Evolutionary conservation across 1,139 yeast genomes (phyloP), one percentile per base, ranked within the genome.

Genomic region (Nakaseomyces delphensis): DNA sequence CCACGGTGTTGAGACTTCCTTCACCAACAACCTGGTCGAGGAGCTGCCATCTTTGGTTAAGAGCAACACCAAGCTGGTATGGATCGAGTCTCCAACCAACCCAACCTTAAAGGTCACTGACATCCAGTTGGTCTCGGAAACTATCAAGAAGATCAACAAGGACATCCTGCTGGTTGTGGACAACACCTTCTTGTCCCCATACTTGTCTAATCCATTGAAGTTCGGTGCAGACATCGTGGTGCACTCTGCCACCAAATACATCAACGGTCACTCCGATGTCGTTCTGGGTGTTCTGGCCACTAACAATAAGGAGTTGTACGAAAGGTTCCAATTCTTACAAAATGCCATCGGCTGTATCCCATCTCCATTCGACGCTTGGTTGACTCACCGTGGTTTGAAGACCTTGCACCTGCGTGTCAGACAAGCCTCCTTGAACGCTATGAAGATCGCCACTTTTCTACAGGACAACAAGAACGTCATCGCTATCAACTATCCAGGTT

Each of bases 131-230:
- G 83, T 83, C 29, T 73, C 81, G 40, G 56, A 65, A 36, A 66
- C 76, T 48, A 72, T 81, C 55, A 70, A 78, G 55, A 46, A 63
- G 36, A 51, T 59, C 40, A 60, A 60, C 52, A 65, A 67, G 49
- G 74, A 76, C 48, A 70, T 84, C 48, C 62, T 72, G 44, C 71
- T 85, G 52, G 94, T 81, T 33, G 95, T 86, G 46, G 97, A 89
- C 70, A 84, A 91, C 71, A 89, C 97, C 28, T 87, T 89, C 74
- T 73, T 89, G 59, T 86, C 96, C 15, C 96, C 96, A 54, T 91
- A 91, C 65, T 69, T 85, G 59, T 84, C 89, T 49, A 84, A 85
- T 70, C 95, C 96, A 52, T 73, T 85, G 62, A 68, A 65, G 50
- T 79, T 73, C 54, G 96, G 96, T 50, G 95, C 94, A 43, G 95